Evolutionary conservation across 768 basidiomycete species (phyloP), one percentile per base, ranked within the genome.

Genomic region (Hysterangium stoloniferum): DNA sequence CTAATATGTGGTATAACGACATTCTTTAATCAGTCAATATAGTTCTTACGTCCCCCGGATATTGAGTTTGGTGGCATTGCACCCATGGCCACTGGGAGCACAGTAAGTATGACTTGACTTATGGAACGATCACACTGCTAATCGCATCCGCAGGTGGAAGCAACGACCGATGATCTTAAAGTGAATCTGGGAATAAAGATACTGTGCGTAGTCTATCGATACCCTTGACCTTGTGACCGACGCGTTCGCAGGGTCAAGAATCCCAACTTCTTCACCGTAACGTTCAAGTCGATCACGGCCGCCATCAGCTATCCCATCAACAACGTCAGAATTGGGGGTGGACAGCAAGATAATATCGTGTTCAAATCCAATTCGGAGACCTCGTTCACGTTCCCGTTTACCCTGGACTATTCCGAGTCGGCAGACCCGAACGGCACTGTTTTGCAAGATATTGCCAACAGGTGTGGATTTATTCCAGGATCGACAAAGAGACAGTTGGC

Each of bases 31-130:
- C 32, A 4, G 17, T 29, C 6, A 43, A 19, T 36, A 13, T 43
- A 91, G 88, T 92, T 84, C 83, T 73, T 84, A 44, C 76, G 79
- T 27, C 88, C 88, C 20, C 89, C 88, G 1, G 73, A 79, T 54
- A 67, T 91, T 43, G 60, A 62, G 22, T 69, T 92, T 52, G 80
- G 82, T 12, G 57, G 63, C 27, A 74, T 79, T 22, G 61, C 66
- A 42, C 15, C 61, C 9, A 64, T 72, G 4, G 63, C 63, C 27
- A 70, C 66, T 29, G 62, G 65, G 36, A 78, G 72, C 61, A 64
- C 71, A 46, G 82, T 83, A 58, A 56, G 70, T 62, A 24, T 20
- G n/a, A 29, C 19, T 44, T 12, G 37, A 32, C 15, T 43, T 17
- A 28, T 22, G 41, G 22, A 12, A 25, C 12, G 17, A 8, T 32